Base-by-base conservation (phyloP, 768 basidiomycete species). In the Pisolithus microcarpus region DNA sequence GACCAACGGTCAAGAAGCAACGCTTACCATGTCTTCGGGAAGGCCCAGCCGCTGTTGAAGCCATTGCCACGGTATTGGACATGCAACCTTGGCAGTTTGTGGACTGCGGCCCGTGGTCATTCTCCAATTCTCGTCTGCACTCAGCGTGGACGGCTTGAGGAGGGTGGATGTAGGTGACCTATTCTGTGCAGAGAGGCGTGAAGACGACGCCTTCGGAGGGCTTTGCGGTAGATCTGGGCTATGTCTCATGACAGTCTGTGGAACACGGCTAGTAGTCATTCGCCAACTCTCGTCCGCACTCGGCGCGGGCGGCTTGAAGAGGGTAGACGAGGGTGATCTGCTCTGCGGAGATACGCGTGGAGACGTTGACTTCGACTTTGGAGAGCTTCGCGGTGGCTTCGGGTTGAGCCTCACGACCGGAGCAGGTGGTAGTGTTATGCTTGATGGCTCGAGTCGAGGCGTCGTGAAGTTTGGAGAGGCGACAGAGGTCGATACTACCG, bases 21-120 rank as follows among this genome's bases (percentile, higher is more conserved):
- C n/a, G 56, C 76, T 42, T 48, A 77, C 78, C 63, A 58, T 59
- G 9, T 74, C 67, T n/a, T 73, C 71, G 23, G 67, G 64, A 4
- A 78, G 59, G 2, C 51, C 51, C 48, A 78, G 44, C 10, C 53
- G 54, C 15, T 58, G 56, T 16, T 52, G 58, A 7, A 75, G 52
- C 7, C 55, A 34, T 1, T 53, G 39, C 54, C 62, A 68, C 19
- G 63, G 48, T 11, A 72, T 61, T 0, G 71, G 72, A 30, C 65
- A 67, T 19, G 59, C 50, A 4, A 69, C 49, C 34, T 60, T 58
- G 10, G 65, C 65, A 21, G 66, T 65, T 47, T 53, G 59, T 3
- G 77, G 77, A 31, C 70, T 63, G 30, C 65, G 70, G 15, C 49
- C 60, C 40, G 64, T 76, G 45, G 79, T 70, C 43, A 81, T 65